phyloP scores from a whole-genome alignment of 306 rosid genomes.

The Cicer cuneatum region DNA sequence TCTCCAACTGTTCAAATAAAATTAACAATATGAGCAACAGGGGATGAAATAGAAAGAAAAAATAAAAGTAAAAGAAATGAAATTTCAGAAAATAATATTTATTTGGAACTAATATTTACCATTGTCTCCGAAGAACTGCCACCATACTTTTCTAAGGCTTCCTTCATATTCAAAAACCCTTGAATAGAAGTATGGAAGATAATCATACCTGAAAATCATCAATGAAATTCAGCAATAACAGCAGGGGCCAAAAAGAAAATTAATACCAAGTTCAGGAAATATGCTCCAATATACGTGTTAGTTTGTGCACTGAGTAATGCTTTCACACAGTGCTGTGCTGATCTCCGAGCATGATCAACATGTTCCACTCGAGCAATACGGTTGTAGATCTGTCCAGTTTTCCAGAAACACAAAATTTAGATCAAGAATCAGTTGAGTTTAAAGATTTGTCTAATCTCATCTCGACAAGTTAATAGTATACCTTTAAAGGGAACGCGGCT shows the following conservation, averaged over 20 bases:
- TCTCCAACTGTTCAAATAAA: conserved; percentile 77
- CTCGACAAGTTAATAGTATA: conserved; percentile 42
- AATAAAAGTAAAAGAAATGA: neutral
- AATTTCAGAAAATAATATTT: neutral
- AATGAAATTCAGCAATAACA: conserved; percentile 34
- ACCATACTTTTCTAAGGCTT: conserved; percentile 87
- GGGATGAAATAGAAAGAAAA: neutral
- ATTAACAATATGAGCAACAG: conserved; percentile 22
- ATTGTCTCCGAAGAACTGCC: conserved; percentile 95
- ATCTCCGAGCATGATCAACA: conserved; percentile 96
- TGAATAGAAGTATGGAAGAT: conserved; percentile 92
- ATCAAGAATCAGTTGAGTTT: conserved; percentile 34
- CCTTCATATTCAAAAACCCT: conserved; percentile 96
- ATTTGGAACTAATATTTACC: conserved; percentile 52
- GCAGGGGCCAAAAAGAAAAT: neutral
- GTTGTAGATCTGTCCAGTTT: conserved; percentile 70
- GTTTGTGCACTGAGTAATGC: conserved; percentile 81
- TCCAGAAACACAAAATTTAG: conserved; percentile 34
- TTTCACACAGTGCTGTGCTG: conserved; percentile 84
- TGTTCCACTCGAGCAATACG: conserved; percentile 85
- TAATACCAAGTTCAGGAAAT: conserved; percentile 27
- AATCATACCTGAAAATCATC: conserved; percentile 72
- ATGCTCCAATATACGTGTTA: conserved; percentile 55
- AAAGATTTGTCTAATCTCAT: conserved; percentile 62
- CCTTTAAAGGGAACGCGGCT: conserved; percentile 92